These are phyloP conservation scores for Cetraspora pellucida DNA, from an alignment of 192 early-diverging fungal species.

Conservation along the genomic window DNA sequence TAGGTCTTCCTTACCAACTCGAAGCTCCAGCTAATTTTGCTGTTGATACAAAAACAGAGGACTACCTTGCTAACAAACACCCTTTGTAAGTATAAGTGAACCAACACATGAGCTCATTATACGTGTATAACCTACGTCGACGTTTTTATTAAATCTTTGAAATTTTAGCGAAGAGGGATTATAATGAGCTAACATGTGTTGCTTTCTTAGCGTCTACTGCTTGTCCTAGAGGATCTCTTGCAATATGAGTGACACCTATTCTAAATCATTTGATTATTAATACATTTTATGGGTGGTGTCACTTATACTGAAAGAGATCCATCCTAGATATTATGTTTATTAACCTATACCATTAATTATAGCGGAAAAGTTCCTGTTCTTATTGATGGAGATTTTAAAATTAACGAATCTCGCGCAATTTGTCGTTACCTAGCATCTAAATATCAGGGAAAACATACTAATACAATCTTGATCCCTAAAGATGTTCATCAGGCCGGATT, in stretches of 20 bases:
- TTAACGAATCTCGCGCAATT: conserved; percentile 49
- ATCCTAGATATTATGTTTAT: too few species aligned
- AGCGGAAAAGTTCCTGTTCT: conserved; percentile 48
- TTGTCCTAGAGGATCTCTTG: background rate
- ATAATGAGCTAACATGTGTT: too few species aligned
- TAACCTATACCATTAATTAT: background rate
- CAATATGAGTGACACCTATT: too few species aligned
- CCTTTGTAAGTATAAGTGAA: conserved; percentile 44
- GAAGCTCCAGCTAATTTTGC: background rate
- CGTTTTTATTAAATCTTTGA: too few species aligned
- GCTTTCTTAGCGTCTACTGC: background rate
- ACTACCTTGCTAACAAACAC: conserved; percentile 36
- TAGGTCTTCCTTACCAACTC: conserved; percentile 39
- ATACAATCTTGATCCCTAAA: conserved; percentile 37
- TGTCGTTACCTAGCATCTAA: conserved; percentile 40
- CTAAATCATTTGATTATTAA: too few species aligned
- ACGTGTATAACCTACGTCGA: too few species aligned
- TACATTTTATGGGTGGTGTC: too few species aligned
- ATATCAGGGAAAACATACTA: conserved; percentile 32
- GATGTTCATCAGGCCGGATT: conserved; percentile 36
- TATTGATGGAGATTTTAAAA: conserved; percentile 38
- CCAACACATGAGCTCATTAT: too few species aligned
- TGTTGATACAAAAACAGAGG: conserved; percentile 40
- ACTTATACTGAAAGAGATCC: too few species aligned
- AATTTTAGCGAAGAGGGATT: too few species aligned